phyloP scores from a whole-genome alignment of 2,329 filamentous ascomycete genomes.

The Colletotrichum tropicicola region DNA sequence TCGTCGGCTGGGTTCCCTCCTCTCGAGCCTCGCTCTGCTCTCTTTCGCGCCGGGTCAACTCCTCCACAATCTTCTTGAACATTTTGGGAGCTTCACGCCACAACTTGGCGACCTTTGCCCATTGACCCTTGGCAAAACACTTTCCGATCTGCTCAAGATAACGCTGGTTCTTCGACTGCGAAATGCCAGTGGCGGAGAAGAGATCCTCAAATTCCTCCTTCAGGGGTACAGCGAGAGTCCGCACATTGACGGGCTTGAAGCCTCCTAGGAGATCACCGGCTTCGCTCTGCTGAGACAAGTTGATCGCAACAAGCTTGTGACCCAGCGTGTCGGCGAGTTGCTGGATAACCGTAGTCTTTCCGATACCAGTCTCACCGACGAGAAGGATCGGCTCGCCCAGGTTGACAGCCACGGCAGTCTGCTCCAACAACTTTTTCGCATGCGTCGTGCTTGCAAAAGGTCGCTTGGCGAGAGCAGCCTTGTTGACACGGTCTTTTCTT shows the following conservation, averaged over 20 bases:
- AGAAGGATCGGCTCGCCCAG: slow-evolving; percentile 89
- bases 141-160: slow-evolving; percentile 86
- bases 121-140: slow-evolving; percentile 82
- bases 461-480: slow-evolving; percentile 61
- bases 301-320: slow-evolving; percentile 90
- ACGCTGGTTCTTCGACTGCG: slow-evolving; percentile 84
- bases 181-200: slow-evolving; percentile 86
- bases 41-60: slow-evolving; percentile 56
- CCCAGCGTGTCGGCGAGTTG: slow-evolving; percentile 87
- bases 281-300: slow-evolving; percentile 97
- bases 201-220: slow-evolving; percentile 94
- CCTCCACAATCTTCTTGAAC: slow-evolving; percentile 76
- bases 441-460: slow-evolving; percentile 91
- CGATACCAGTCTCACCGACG: slow-evolving; percentile 98
- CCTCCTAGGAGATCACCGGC: slow-evolving; percentile 94
- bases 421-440: slow-evolving; percentile 85
- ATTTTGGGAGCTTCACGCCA: slow-evolving; percentile 92
- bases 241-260: slow-evolving; percentile 93
- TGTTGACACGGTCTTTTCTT: slow-evolving; percentile 57
- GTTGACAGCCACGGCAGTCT: slow-evolving; percentile 83
- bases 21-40: slow-evolving; percentile 45
- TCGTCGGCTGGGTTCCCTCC: slow-evolving; percentile 67
- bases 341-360: slow-evolving; percentile 96
- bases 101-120: slow-evolving; percentile 84
- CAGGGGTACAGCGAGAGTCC: slow-evolving; percentile 86